A percentile compares a stretch with the other conserved stretches of the same genome.
These are phyloP conservation scores for Zalaria obscura DNA, from an alignment of 2,329 filamentous ascomycete species.

Conservation along the genomic window DNA sequence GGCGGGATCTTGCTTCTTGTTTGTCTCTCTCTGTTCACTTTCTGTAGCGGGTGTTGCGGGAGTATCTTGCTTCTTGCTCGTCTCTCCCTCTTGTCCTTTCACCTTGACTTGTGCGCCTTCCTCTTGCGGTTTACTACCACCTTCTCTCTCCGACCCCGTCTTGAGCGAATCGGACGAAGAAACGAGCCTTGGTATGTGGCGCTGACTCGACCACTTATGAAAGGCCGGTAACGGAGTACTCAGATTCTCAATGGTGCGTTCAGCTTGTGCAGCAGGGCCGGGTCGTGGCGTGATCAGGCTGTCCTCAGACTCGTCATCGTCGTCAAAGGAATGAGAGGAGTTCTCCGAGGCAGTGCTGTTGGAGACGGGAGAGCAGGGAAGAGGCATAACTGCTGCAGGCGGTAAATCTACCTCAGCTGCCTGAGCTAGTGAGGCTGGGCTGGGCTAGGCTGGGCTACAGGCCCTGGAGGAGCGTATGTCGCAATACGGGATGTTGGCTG, in stretches of 20 bases:
- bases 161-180: not conserved
- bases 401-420: slow-evolving; percentile 1
- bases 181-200: slow-evolving; percentile 3
- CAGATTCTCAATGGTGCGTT: slow-evolving; percentile 13
- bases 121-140: not conserved
- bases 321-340: slow-evolving; percentile 11
- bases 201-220: slow-evolving; percentile 3
- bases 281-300: slow-evolving; percentile 18
- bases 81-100: not conserved
- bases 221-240: slow-evolving; percentile 6
- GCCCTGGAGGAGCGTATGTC: slow-evolving; percentile 1
- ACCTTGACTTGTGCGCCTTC: not conserved
- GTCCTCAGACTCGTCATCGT: slow-evolving; percentile 15
- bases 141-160: no score
- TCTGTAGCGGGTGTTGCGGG: not conserved
- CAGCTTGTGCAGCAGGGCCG: slow-evolving; percentile 15
- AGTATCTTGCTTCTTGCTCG: not conserved
- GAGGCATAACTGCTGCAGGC: slow-evolving; percentile 6
- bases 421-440: not conserved
- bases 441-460: not conserved
- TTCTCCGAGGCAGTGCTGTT: slow-evolving; percentile 12
- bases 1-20: not conserved
- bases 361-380: slow-evolving; percentile 19
- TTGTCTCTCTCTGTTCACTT: no score
- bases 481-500: slow-evolving; percentile 3